Evolutionary conservation across 306 rosid genomes (phyloP), one percentile per base, ranked within the genome.

Genomic region (Cicer arietinum): DNA sequence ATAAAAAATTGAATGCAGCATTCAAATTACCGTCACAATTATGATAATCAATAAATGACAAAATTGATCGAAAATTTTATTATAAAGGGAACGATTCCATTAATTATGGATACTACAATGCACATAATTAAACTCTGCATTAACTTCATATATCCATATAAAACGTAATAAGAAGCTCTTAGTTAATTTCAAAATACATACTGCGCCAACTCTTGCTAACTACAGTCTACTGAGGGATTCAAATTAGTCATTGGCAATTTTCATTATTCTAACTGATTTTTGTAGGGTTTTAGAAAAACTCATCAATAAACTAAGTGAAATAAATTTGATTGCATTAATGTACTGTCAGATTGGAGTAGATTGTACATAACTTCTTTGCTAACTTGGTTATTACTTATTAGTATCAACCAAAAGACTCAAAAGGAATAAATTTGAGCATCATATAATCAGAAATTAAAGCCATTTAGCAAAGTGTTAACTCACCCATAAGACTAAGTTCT

Each of bases 401-500:
- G 37, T 30, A 59, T 14, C 59, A 71, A 59, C 14, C 78, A 50
- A 57, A 45, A 58, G 6, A 51, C 74, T 66, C 58, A 60, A n/a
- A 22, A 83, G 66, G 52, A 65, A 76, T 77, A 30, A 73, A 37
- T 51, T 60, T 37, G 2, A 66, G 54, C 60, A 71, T 42, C 16
- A 16, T 22, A 67, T 66, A 62, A 54, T 51, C 75, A 46, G 48
- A 54, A 76, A 42, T 60, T 3, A 58, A 7, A 63, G 50, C 41
- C 66, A 69, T 9, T 47, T 47, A 6, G 35, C 61, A 75, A 50
- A 17, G 37, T 44, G 53, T 71, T 45, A 76, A 87, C 96, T 74
- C 81, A 94, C 98, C 98, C 98, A 94, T 47, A 91, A 80, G 75
- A 91, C 93, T 87, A 94, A 83, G 81, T 91, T 94, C 88, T 94